Conservation (phyloP, 2,329 filamentous ascomycete species). For the Geosmithia morbida region DNA sequence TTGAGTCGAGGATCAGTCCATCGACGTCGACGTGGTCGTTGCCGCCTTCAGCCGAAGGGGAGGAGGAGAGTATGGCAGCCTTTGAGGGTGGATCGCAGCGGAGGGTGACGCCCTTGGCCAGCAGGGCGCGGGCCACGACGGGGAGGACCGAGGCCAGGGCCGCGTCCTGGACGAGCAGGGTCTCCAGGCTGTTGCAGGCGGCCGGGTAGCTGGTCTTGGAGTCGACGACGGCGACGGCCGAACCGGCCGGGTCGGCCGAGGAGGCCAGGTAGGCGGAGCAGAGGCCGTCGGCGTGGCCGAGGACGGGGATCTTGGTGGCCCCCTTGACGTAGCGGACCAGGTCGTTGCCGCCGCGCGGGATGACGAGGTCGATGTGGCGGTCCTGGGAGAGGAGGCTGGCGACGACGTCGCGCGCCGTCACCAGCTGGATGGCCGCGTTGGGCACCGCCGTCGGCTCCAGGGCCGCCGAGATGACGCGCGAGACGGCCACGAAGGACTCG, state of each 20-base stretch:
- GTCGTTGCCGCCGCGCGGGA: constrained; percentile 82
- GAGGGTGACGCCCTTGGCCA: constrained; percentile 64
- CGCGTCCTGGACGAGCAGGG: constrained; percentile 67
- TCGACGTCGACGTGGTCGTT: no score
- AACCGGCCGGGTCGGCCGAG: constrained; percentile 50
- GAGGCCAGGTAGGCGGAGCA: constrained; percentile 72
- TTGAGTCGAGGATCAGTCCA: constrained; percentile 43
- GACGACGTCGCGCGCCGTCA: constrained; percentile 84
- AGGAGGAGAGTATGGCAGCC: constrained; percentile 40
- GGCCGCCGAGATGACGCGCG: constrained; percentile 67
- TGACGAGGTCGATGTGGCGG: constrained; percentile 82
- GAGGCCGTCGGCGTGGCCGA: constrained; percentile 90
- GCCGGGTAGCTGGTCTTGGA: constrained; percentile 91
- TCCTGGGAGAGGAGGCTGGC: constrained; percentile 78
- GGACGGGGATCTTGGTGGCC: constrained; percentile 83
- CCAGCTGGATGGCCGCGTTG: constrained; percentile 78
- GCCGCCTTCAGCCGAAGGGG: no score
- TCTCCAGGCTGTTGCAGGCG: constrained; percentile 91
- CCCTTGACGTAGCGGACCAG: constrained; percentile 82
- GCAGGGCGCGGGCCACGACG: constrained; percentile 55
- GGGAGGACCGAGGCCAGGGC: constrained; percentile 57
- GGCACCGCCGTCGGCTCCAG: constrained; percentile 63
- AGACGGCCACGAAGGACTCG: constrained; percentile 87
- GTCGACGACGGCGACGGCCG: constrained; percentile 67
- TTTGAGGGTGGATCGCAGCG: constrained; percentile 64